Evolutionary conservation across 1,139 yeast species (phyloP), one percentile per base, ranked within the genome.

Genomic region (Saccharomyces hybrid): DNA sequence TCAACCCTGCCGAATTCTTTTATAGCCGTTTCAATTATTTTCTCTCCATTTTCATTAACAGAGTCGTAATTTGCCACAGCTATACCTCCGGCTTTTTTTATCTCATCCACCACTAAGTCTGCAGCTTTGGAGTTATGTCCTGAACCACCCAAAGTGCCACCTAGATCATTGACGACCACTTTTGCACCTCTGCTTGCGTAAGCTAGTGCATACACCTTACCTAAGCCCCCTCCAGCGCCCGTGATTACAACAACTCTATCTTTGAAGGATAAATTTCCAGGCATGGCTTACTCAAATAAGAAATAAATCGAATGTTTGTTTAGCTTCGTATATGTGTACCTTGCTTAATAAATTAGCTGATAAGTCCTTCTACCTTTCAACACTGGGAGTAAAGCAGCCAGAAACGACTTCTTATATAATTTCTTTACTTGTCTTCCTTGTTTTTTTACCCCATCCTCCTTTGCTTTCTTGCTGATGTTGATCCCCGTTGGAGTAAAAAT

Each of bases 191-290:
- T 78, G 59, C 83, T 77, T 53, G 96, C 98, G 72, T 80, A 91
- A 64, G 85, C 91, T 46, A 88, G 74, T 25, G 97, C 96, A 72
- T 93, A 93, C 53, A 84, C 84, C 68, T 80, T 86, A 46, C 99
- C 99, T 52, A 93, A 80, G 46, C 98, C 99, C 64, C 97, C 98
- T 61, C 99, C 99, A 52, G 97, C 95, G 49, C 98, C 99, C 56
- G 98, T 93, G 70, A 93, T 84, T 59, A 90, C 81, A 38, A 89
- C 97, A 51, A 90, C 97, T 70, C 86, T 84, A 66, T 83, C 89
- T 64, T 87, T 85, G 66, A 84, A 88, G 9, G 57, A 54, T 31
- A 59, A 49, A 16, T 41, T n/a, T 14, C 47, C 48, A 13, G 54
- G 27, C 44, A 38, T 38, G 13, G 7, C 25, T 38, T 38, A 16